phyloP scores from a whole-genome alignment of 1,284 basidiomycete species.

The Marasmius tenuissimus region DNA sequence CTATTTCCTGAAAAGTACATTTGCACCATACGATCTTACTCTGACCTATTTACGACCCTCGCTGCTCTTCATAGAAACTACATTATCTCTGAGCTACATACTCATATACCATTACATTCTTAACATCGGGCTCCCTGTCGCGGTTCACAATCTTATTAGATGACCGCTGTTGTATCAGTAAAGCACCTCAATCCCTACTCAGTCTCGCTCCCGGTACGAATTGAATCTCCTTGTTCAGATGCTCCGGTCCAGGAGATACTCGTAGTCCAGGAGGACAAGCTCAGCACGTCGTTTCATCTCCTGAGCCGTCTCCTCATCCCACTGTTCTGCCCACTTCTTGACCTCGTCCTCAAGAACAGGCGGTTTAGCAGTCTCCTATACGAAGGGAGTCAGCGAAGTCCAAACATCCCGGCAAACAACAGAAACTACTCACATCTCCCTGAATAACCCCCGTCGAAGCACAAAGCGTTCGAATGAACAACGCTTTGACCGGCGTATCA shows the following conservation, averaged over 20 bases:
- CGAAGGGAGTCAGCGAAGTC: neutral
- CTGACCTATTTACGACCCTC: neutral
- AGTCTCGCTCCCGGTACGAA: neutral
- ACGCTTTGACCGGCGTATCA: neutral
- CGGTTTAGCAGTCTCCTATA: neutral
- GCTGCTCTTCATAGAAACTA: neutral
- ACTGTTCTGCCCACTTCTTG: slow-evolving; percentile 1
- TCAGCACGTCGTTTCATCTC: neutral
- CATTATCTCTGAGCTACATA: neutral
- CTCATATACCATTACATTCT: neutral
- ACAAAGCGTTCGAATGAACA: neutral
- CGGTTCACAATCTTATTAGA: neutral
- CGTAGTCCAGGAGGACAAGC: neutral
- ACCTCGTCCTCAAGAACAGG: neutral
- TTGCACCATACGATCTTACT: neutral
- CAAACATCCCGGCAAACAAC: neutral
- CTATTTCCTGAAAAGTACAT: neutral
- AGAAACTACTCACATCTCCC: neutral
- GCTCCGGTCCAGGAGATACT: neutral
- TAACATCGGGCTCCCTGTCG: neutral
- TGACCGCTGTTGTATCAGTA: neutral
- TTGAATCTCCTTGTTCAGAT: neutral
- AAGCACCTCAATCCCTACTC: neutral
- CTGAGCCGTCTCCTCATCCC: neutral
- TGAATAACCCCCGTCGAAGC: neutral